phyloP scores from a whole-genome alignment of 139 green algal species.

The Chlorella vulgaris region DNA sequence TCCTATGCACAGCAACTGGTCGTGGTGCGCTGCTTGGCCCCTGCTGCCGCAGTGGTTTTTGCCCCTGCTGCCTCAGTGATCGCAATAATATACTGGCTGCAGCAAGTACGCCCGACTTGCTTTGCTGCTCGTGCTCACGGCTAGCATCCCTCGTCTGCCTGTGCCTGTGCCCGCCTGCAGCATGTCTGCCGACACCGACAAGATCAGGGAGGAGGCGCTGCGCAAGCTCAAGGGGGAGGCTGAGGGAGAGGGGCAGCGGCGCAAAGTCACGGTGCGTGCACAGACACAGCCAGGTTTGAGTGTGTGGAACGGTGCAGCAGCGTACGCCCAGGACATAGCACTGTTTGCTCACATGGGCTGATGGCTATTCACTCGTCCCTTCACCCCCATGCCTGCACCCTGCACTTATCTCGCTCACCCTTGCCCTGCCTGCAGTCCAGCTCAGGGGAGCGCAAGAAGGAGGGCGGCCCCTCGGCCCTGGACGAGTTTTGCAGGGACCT shows the following conservation, averaged over 20 bases:
- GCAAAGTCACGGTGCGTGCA: constrained; percentile 52
- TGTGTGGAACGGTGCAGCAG: background rate
- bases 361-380: no score
- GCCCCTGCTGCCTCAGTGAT: no score
- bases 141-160: background rate
- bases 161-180: constrained; percentile 16
- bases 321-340: no score
- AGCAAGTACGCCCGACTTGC: no score
- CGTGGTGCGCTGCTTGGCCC: no score
- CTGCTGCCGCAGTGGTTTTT: no score
- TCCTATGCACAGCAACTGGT: background rate
- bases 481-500: constrained; percentile 93
- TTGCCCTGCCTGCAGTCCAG: background rate
- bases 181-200: constrained; percentile 55
- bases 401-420: no score
- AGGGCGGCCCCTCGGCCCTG: constrained; percentile 64
- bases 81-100: no score
- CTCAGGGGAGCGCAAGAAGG: constrained; percentile 37
- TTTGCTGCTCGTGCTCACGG: background rate
- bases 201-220: constrained; percentile 58
- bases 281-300: no score
- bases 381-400: no score
- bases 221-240: constrained; percentile 66
- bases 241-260: constrained; percentile 46
- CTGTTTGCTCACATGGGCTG: no score